Percentiles rank a stretch among this genome's conserved stretches.
These are phyloP conservation scores for Fraxinus velutina DNA, from an alignment of 305 asterid species.

Conservation along the genomic window DNA sequence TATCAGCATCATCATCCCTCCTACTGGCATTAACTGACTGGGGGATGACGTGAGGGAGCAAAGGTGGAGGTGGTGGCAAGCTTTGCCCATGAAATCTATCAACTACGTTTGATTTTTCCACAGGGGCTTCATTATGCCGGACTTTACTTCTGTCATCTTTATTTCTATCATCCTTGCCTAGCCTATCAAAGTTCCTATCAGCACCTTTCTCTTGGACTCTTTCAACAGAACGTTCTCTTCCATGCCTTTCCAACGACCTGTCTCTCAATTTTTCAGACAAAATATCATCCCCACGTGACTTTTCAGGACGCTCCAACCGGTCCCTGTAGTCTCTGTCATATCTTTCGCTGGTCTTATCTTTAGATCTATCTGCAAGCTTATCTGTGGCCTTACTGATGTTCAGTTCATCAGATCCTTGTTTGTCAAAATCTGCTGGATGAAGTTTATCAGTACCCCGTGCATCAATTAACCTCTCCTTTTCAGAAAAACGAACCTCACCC, in stretches of 20 bases:
- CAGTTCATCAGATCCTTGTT: constrained; percentile 61
- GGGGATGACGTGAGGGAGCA: constrained; percentile 86
- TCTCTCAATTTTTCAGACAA: constrained; percentile 78
- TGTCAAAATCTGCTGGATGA: constrained; percentile 49
- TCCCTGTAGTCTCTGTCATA: constrained; percentile 81
- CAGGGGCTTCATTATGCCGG: constrained; percentile 54
- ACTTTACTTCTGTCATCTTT: constrained; percentile 74
- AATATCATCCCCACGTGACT: constrained; percentile 72
- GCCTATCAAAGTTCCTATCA: constrained; percentile 80
- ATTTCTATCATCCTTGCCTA: constrained; percentile 68
- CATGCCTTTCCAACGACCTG: constrained; percentile 80
- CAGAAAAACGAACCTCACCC: constrained; percentile 58
- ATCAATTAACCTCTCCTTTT: constrained; percentile 69
- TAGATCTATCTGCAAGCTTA: constrained; percentile 63
- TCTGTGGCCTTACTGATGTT: constrained; percentile 48
- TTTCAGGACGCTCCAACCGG: constrained; percentile 68
- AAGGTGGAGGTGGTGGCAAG: constrained; percentile 98
- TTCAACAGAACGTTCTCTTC: constrained; percentile 89
- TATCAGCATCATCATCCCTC: constrained; percentile 89
- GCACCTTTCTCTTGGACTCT: constrained; percentile 65
- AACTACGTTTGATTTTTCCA: constrained; percentile 64
- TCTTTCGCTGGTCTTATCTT: constrained; percentile 79
- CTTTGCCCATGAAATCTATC: constrained; percentile 78
- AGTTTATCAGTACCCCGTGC: constrained; percentile 51
- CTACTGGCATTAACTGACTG: constrained; percentile 70